These are phyloP conservation scores for Isabelozyma heimii DNA, from an alignment of 805 yeast genomes.

Conservation along the genomic window DNA sequence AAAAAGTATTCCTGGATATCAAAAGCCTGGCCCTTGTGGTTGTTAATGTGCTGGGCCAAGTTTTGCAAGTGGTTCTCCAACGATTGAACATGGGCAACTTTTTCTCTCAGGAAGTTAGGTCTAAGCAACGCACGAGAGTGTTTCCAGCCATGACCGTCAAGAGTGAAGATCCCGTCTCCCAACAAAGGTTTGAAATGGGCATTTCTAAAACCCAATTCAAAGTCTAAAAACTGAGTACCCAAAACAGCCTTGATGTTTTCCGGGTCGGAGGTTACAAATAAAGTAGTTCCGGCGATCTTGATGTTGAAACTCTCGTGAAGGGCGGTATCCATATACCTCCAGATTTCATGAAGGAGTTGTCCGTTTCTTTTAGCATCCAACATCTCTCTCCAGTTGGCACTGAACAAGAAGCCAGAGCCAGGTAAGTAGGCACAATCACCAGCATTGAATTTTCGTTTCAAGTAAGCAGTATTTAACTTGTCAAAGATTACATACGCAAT, in stretches of 20 bases:
- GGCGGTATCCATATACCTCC: conserved; percentile 4
- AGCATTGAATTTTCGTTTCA: conserved; percentile 8
- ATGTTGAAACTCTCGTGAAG: conserved; percentile 7
- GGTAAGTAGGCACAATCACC: conserved; percentile 8
- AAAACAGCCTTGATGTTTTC: conserved; percentile 34
- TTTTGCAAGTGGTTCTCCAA: conserved; percentile 30
- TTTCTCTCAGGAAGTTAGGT: conserved; percentile 39
- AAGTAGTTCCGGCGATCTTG: conserved; percentile 2
- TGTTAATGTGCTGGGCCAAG: conserved; percentile 22
- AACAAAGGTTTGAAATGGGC: conserved; percentile 28
- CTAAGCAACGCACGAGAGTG: conserved; percentile 34
- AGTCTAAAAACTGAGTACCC: conserved; percentile 38
- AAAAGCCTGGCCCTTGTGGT: conserved; percentile 20
- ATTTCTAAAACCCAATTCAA: conserved; percentile 31
- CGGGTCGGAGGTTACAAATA: conserved; percentile 6
- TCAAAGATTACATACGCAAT: not conserved
- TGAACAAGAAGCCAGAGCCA: conserved; percentile 11
- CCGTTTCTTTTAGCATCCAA: conserved; percentile 10
- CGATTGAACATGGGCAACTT: conserved; percentile 30
- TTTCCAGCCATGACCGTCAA: conserved; percentile 40
- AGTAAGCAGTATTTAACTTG: not conserved
- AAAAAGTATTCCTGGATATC: conserved; percentile 34
- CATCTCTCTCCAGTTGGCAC: conserved; percentile 7
- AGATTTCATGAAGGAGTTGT: conserved; percentile 6
- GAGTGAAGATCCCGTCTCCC: conserved; percentile 39